These are phyloP conservation scores for Taiwanofungus camphoratus DNA, from an alignment of 1,284 basidiomycete species.

Conservation along the genomic window DNA sequence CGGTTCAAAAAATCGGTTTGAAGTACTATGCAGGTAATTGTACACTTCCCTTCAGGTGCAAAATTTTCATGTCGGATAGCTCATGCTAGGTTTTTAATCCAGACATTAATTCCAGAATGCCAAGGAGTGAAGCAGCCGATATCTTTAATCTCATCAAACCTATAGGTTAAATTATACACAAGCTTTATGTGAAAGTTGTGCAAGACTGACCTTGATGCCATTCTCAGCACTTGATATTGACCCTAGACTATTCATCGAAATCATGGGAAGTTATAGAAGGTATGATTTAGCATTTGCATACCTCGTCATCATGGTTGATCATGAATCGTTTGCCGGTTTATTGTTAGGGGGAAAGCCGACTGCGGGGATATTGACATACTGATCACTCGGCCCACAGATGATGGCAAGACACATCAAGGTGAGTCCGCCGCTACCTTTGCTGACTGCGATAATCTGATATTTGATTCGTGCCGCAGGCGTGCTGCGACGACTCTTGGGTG, in stretches of 20 bases:
- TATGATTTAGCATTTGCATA: conserved; percentile 20
- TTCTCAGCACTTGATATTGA: conserved; percentile 64
- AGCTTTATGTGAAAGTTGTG: no score
- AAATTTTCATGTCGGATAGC: no score
- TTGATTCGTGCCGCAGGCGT: conserved; percentile 38
- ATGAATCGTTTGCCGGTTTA: background rate
- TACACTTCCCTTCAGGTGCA: conserved; percentile 27
- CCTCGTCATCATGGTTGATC: conserved; percentile 1
- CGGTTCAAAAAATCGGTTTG: conserved; percentile 71
- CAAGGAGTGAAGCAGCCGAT: conserved; percentile 68
- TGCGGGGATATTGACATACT: conserved; percentile 91
- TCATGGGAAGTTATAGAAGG: conserved; percentile 91
- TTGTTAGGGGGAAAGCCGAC: conserved; percentile 58
- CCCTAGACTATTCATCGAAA: conserved; percentile 65
- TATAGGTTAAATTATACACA: conserved; percentile 47
- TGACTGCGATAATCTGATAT: conserved; percentile 5
- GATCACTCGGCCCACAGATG: conserved; percentile 67
- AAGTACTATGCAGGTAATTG: conserved; percentile 71
- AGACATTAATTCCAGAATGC: conserved; percentile 82
- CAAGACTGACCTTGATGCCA: background rate
- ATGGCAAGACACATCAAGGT: conserved; percentile 73
- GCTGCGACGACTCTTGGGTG: conserved; percentile 47
- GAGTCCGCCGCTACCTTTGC: conserved; percentile 9
- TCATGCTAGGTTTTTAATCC: background rate
- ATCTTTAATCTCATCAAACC: conserved; percentile 70